phyloP scores from a whole-genome alignment of 2,329 filamentous ascomycete species.

The Elsinoe arachidis region DNA sequence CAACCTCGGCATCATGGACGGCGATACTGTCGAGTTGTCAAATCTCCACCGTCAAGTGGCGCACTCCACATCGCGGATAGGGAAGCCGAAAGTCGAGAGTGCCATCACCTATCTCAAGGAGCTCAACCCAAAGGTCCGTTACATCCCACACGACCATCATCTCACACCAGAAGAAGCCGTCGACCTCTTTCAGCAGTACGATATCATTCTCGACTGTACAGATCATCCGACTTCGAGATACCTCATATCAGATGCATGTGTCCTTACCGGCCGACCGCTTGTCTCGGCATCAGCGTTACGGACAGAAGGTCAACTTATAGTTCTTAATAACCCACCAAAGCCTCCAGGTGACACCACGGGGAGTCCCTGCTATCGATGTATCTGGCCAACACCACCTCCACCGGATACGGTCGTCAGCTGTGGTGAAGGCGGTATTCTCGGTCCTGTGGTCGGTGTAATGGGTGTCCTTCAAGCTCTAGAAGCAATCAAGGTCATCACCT shows the following conservation, averaged over 20 bases:
- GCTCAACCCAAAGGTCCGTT: conserved; percentile 63
- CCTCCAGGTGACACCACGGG: conserved; percentile 49
- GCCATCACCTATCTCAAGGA: conserved; percentile 37
- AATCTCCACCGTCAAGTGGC: conserved; percentile 90
- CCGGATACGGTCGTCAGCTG: conserved; percentile 75
- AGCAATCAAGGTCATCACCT: conserved; percentile 68
- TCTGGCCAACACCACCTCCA: conserved; percentile 82
- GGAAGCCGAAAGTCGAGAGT: conserved; percentile 72
- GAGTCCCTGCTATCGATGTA: conserved; percentile 86
- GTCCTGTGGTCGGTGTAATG: conserved; percentile 88
- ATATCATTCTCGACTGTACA: conserved; percentile 87
- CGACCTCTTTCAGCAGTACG: conserved; percentile 59
- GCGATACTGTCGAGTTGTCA: conserved; percentile 76
- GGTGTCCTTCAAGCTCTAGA: conserved; percentile 86
- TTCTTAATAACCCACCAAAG: conserved; percentile 71
- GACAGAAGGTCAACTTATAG: conserved; percentile 80
- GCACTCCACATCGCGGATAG: conserved; percentile 62
- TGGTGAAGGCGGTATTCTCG: conserved; percentile 85
- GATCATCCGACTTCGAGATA: conserved; percentile 89
- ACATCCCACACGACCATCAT: conserved; percentile 53
- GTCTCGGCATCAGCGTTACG: conserved; percentile 84
- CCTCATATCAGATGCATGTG: conserved; percentile 81
- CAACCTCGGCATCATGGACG: conserved; percentile 74
- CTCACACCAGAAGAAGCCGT: conserved; percentile 62
- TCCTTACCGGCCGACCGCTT: conserved; percentile 68